Evolutionary conservation across 78 protist genomes (phyloP), one percentile per base, ranked within the genome.

Genomic region (Guillardia theta): DNA sequence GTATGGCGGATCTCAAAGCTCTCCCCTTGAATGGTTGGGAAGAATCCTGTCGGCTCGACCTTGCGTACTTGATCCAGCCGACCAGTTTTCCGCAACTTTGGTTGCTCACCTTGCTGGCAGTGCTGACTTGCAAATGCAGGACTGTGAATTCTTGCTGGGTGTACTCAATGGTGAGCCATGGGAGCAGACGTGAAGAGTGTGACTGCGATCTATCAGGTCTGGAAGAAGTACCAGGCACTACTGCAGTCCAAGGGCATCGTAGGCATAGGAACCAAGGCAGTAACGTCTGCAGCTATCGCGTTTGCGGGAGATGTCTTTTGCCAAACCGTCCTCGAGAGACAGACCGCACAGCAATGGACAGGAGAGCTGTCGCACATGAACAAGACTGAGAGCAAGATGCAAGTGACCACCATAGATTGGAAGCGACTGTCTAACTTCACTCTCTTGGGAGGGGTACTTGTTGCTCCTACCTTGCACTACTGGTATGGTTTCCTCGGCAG

Each of bases 401-500:
- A n/a, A n/a, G n/a, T n/a, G n/a, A 21, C 78, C 78, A 64, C 39
- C 78, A 18, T 36, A 43, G 90, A n/a, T 43, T 78, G 21, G 18
- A 22, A 27, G 5, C 90, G 90, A 36, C 8, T 43, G 5, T 19
- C 50, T 2, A 37, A 78, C 1, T 43, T 78, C 33, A 43, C 90
- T 12, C 18, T 78, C 15, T 50, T 78, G 18, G 90, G 90, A 30
- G 90, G 45, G 1, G 48, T 78, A 24, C 33, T 78, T 10, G 90
- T 78, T 19, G 90, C 53, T 6, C 90, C 90, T 9, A 21, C 48
- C 4, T n/a, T 78, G 45, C 90, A 78, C 39, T 24, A 24, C 43
- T 78, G 90, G 90, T 78, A 43, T 36, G 90, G 48, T 18, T 43
- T 78, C 24, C 90, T 78, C 41, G 45, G 90, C 90, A 37, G 48